Evolutionary conservation across 106 monocot species (phyloP), one percentile per base, ranked within the genome.

Genomic region (Apostasia shenzhenica): DNA sequence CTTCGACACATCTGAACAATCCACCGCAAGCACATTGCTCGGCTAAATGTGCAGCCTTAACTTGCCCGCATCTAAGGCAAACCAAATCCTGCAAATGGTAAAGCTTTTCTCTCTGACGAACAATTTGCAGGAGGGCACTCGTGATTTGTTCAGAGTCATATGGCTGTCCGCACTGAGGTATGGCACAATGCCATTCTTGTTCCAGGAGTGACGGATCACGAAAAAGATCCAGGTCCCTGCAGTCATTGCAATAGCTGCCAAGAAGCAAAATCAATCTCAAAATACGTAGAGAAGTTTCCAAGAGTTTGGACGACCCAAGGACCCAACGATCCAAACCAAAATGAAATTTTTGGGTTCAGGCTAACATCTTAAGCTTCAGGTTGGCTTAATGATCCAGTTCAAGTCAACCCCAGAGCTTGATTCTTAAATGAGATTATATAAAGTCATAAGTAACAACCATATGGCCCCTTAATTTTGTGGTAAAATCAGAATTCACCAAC

Each of bases 31-130:
- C 70, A 53, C 97, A 97, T 49, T 97, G 97, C 75, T 85, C 84
- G 1, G 85, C 76, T 46, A 97, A 72, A 67, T 92, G 92, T 13
- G 79, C 80, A 4, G 79, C 92, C 70, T 97, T 97, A 14, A 97
- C 73, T 65, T 85, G 89, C 51, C 80, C 80, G 71, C 97, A 97
- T 14, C 83, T 78, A 1, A 75, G 40, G 81, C 97, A 97, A n/a
- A 78, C 84, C 54, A 97, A 70, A 75, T 97, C 97, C 77, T 97
- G 97, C 72, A 97, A 73, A 73, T 97, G 97, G 72, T 89, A 92
- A 13, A 89, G 78, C 70, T 84, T 78, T 60, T 97, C 97, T 46
- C 97, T 78, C 75, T 97, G 97, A 9, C 97, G 80, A 50, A 90
- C 83, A 63, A 87, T 87, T 54, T 97, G 97, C 52, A 97, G 78